Percentiles rank a stretch among this genome's conserved stretches.
Evolutionary conservation across 768 basidiomycete genomes (phyloP).

Genomic region (Pulveroboletus sp.): DNA sequence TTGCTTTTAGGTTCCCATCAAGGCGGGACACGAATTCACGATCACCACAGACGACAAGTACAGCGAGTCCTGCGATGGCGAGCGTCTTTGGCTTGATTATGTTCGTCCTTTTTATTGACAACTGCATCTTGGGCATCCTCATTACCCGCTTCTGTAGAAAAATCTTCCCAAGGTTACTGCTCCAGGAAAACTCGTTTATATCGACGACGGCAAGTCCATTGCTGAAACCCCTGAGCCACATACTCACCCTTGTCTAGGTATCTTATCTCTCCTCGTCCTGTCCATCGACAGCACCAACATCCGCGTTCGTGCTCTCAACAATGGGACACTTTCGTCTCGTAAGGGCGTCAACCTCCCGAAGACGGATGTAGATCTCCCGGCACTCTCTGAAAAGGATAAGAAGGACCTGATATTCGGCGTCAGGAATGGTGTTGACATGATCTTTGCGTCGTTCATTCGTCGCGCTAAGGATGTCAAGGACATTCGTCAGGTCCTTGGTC

Average conservation of each 20-base stretch:
- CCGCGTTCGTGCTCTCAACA: conserved; percentile 84
- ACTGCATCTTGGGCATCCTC: neutral
- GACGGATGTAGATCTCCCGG: conserved; percentile 95
- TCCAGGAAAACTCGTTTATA: conserved; percentile 95
- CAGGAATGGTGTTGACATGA: conserved; percentile 97
- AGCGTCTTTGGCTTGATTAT: conserved; percentile 91
- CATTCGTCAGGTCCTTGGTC: conserved; percentile 89
- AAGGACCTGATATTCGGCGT: conserved; percentile 91
- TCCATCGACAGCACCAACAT: conserved; percentile 79
- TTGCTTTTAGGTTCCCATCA: conserved; percentile 60
- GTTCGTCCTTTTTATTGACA: conserved; percentile 41
- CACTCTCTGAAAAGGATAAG: conserved; percentile 98
- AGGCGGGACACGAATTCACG: conserved; percentile 91
- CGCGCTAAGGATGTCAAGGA: conserved; percentile 90
- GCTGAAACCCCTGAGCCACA: neutral
- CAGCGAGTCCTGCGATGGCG: conserved; percentile 73
- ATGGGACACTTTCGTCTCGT: conserved; percentile 87
- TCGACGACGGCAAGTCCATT: conserved; percentile 76
- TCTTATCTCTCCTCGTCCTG: conserved; percentile 89
- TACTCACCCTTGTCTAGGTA: conserved; percentile 38
- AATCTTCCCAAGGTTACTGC: conserved; percentile 95
- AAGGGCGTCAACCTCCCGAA: conserved; percentile 99
- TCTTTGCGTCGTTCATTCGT: conserved; percentile 99
- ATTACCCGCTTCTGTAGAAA: conserved; percentile 39
- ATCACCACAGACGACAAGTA: conserved; percentile 82